Base-by-base conservation (phyloP, 2,329 filamentous ascomycete species). In the Truncatella angustata region DNA sequence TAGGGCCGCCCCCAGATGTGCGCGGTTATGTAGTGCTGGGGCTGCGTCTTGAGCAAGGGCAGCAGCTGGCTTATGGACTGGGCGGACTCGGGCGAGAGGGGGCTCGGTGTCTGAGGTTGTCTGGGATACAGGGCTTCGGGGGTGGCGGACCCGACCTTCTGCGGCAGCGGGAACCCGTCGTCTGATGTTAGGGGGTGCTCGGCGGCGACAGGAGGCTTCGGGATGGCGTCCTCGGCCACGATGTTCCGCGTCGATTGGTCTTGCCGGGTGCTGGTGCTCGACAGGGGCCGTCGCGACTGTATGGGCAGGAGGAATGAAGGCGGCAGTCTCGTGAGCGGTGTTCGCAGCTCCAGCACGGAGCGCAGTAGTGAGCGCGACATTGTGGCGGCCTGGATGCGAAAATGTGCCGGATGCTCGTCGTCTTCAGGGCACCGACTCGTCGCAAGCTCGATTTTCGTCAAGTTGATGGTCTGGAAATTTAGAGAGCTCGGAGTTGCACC, bases 1-100 rank as follows among this genome's bases (percentile, higher is more conserved):
- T 93, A 94, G 5, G 88, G 87, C 50, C 81, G 83, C 26, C 84
- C 87, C 72, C 94, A 87, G 71, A 95, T 86, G 72, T 91, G 88
- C 51, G 87, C 77, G 42, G 86, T 90, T 65, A 90, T 82, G 77
- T 93, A 94, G 78, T 91, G 88, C 20, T 79, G 75, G 3, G 86
- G 82, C 72, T 94, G 90, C 10, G 86, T 80, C 60, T 80, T 80
- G 44, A 94, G 82, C 43, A 90, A 76, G 1, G 89, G 88, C 26
- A 91, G 82, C 44, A 91, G 79, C 55, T 78, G 66, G 5, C 57
- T 23, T 21, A 66, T 45, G 37, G 69, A 69, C 57, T 74, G 76
- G 56, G 89, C 76, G 1, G 81, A 81, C 47, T 80, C 70, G 54
- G 79, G 76, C 34, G 53, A 45, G 21, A 49, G 53, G 14, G 32